phyloP scores from a whole-genome alignment of 164 flowering plant species.

The Protea cynaroides region DNA sequence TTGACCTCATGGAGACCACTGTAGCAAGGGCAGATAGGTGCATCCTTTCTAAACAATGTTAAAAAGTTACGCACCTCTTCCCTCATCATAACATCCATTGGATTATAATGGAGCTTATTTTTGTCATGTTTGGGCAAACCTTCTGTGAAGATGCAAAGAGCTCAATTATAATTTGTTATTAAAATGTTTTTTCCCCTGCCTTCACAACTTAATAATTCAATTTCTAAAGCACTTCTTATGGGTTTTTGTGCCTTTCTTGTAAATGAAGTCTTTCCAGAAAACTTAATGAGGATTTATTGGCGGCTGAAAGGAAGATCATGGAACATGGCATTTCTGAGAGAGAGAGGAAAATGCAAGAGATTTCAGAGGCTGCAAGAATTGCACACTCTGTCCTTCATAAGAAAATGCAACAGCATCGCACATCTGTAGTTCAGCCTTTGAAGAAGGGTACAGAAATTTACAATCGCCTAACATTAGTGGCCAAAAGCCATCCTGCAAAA shows the following conservation, averaged over 20 bases:
- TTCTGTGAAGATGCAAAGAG: too few species aligned
- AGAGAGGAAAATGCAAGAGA: slow-evolving; percentile 38
- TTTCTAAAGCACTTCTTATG: too few species aligned
- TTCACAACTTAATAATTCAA: too few species aligned
- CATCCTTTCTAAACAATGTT: too few species aligned
- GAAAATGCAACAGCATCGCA: slow-evolving; percentile 45
- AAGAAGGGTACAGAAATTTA: slow-evolving; percentile 8
- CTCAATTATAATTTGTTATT: too few species aligned
- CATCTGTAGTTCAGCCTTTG: slow-evolving; percentile 25
- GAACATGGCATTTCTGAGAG: slow-evolving; percentile 39
- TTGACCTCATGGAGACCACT: too few species aligned
- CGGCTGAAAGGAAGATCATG: slow-evolving; percentile 37
- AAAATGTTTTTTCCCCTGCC: too few species aligned
- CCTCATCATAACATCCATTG: too few species aligned
- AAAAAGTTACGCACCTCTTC: too few species aligned
- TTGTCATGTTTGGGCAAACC: too few species aligned
- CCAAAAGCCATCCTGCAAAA: slow-evolving; percentile 8
- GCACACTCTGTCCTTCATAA: slow-evolving; percentile 68
- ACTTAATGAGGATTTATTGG: slow-evolving; percentile 45
- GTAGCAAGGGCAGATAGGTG: too few species aligned
- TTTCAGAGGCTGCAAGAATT: slow-evolving; percentile 51
- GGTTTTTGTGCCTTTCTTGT: slow-evolving; percentile 2
- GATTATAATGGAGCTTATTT: too few species aligned
- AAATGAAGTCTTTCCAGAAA: slow-evolving; percentile 49
- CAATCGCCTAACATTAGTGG: slow-evolving; percentile 9